These are phyloP conservation scores for Lentinula sp. DNA, from an alignment of 768 basidiomycete genomes.

Conservation along the genomic window DNA sequence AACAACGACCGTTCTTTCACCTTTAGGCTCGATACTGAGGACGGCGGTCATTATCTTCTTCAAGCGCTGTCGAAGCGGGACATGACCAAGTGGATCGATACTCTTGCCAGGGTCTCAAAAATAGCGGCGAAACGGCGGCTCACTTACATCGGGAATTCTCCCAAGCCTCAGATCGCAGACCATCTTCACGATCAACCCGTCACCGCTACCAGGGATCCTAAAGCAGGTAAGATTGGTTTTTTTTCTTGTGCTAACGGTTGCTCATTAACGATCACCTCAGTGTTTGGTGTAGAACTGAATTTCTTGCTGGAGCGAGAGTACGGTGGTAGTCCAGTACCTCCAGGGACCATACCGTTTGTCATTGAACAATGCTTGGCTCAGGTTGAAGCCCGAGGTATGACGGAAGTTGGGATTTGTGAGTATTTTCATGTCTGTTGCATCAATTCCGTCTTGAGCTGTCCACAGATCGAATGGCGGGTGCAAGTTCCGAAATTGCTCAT, in stretches of 20 bases:
- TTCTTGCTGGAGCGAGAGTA: conserved; percentile 65
- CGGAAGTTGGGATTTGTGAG: conserved; percentile 81
- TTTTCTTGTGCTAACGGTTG: conserved; percentile 3
- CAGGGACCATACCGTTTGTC: conserved; percentile 60
- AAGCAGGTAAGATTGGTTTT: conserved; percentile 48
- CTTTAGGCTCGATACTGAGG: conserved; percentile 81
- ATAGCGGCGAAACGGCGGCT: conserved; percentile 71
- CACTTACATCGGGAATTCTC: conserved; percentile 73
- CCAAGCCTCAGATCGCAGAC: conserved; percentile 70
- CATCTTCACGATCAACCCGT: conserved; percentile 62
- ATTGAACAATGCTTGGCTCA: conserved; percentile 62
- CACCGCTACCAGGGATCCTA: conserved; percentile 62
- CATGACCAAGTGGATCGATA: conserved; percentile 74
- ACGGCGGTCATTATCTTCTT: conserved; percentile 77
- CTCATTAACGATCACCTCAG: conserved; percentile 22
- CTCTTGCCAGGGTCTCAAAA: conserved; percentile 64
- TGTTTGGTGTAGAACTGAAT: conserved; percentile 74
- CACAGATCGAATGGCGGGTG: conserved; percentile 79
- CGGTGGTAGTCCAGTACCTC: conserved; percentile 36
- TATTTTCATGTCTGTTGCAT: conserved; percentile 8
- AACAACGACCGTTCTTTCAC: conserved; percentile 80
- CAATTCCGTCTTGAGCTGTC: neutral
- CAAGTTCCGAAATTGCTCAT: conserved; percentile 58
- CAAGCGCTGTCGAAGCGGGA: conserved; percentile 69
- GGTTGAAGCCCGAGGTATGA: conserved; percentile 70